Base-by-base conservation (phyloP, 768 basidiomycete species). In the Xerocomus spinulosus region DNA sequence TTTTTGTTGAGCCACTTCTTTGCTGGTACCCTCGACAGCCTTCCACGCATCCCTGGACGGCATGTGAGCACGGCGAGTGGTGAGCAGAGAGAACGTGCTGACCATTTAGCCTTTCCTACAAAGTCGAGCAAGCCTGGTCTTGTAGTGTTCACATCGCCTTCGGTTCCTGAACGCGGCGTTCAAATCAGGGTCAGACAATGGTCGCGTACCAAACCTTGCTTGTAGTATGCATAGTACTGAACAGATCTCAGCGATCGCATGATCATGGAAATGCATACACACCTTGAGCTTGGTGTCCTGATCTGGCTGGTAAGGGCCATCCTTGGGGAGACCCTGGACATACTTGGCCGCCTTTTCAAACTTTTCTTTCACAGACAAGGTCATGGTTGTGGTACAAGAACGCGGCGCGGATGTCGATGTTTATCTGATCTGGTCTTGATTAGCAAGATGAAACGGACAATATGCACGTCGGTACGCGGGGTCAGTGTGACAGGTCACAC, bases 201-300 rank as follows among this genome's bases (percentile, higher is more conserved):
- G 28, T 29, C 26, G 44, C 53, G 47, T 48, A 18, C 46, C 66
- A 37, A 46, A 86, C 92, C 91, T 77, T 95, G 93, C 78, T 98
- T 99, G 80, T 75, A 97, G 68, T 85, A 81, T 57, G 76, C 78
- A 76, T 98, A 99, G 77, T 96, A 96, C 94, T 97, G 60, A 17
- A 36, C 3, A 39, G 33, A 46, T 13, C 26, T 56, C 42, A 50
- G 39, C 46, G 36, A 51, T 57, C 34, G 36, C 20, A 30, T 3
- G 38, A 51, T 53, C 33, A 23, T 12, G 38, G 33, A 13, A 44
- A 34, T 42, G 29, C 26, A n/a, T 29, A 72, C 87, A 64, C 67
- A 93, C 94, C 58, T 71, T 73, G 56, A 97, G 87, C 73, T 90
- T 78, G 48, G 90, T 85, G 10, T 85, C 83, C 54, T 78, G 70